Evolutionary conservation across 306 rosid genomes (phyloP), one percentile per base, ranked within the genome.

Genomic region (Glycine latifolia): DNA sequence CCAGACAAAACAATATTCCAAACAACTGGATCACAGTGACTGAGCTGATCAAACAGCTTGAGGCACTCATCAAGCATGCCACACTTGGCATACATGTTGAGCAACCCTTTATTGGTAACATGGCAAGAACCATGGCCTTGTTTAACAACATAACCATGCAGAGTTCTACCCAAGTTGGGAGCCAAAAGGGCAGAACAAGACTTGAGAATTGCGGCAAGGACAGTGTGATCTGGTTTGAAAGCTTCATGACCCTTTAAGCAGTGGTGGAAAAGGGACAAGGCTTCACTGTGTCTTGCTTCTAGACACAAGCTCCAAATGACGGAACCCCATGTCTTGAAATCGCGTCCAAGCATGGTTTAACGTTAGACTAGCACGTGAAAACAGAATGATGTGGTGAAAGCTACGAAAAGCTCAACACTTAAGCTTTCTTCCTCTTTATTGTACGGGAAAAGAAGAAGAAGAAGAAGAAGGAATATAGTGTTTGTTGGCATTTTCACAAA

Each of bases 1-100:
- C 98, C 98, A 78, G 91, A 91, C 78, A 95, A 85, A 71, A 95
- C 72, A 67, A 92, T 92, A 79, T 95, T 95, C 98, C 98, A 95
- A 44, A 79, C 63, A 48, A 92, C 98, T 56, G 97, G 86, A 87
- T 95, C 98, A 17, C 8, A 5, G 68, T 48, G 76, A 58, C 81
- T 56, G 77, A 90, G 80, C 55, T 89, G 94, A 82, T 79, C 87
- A 84, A 92, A 95, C 68, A 92, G 81, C 73, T 66, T 82, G 53
- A 83, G 85, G 79, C 94, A 90, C 46, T 91, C 94, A 83, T 83
- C 89, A 75, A 88, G 86, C 74, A 72, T 81, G 41, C 92, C 92
- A 52, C 92, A 91, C 86, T 92, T 92, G 49, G 97, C 95, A 68
- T 91, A 95, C 95, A 92, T 80, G 87, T 95, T 95, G 78, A 95